Conservation (phyloP, 2,329 filamentous ascomycete genomes). For the Claviceps humidiphila region DNA sequence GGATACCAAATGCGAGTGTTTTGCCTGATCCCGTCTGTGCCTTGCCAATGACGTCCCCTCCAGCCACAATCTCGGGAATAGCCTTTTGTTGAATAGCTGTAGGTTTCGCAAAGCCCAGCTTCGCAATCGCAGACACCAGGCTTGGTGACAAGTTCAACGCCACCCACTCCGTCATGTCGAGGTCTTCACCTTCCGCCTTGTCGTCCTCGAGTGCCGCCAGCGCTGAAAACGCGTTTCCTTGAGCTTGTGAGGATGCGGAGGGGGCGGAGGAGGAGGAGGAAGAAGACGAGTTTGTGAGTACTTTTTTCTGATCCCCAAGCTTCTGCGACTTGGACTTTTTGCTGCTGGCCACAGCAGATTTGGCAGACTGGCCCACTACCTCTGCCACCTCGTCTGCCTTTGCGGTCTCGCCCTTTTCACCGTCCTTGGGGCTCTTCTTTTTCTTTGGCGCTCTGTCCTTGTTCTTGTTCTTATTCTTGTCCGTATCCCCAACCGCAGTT, state of each 20-base stretch:
- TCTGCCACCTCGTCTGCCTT: conserved; percentile 13
- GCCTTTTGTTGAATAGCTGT: conserved; percentile 68
- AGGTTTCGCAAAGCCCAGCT: conserved; percentile 66
- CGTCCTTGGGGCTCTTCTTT: neutral
- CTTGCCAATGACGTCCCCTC: conserved; percentile 89
- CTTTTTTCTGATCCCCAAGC: conserved; percentile 21
- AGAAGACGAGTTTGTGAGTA: conserved; percentile 22
- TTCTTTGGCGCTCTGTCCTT: neutral
- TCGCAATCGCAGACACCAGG: conserved; percentile 61
- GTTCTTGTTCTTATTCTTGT: neutral
- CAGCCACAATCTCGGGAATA: conserved; percentile 71
- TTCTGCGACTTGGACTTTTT: conserved; percentile 15
- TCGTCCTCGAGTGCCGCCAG: conserved; percentile 38
- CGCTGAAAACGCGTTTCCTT: conserved; percentile 37
- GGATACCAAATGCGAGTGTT: conserved; percentile 87
- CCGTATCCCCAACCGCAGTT: neutral
- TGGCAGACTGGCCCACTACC: conserved; percentile 5
- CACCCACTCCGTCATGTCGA: conserved; percentile 67
- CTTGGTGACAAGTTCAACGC: conserved; percentile 58
- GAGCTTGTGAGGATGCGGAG: conserved; percentile 25
- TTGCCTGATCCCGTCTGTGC: conserved; percentile 94
- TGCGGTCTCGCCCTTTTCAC: conserved; percentile 3
- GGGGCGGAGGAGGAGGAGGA: conserved; percentile 28
- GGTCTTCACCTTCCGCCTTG: conserved; percentile 44
- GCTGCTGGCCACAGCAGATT: conserved; percentile 4